A percentile compares a stretch with the other conserved stretches of the same genome.
Conservation (phyloP, 2,329 filamentous ascomycete species). For the Botrytis fragariae region DNA sequence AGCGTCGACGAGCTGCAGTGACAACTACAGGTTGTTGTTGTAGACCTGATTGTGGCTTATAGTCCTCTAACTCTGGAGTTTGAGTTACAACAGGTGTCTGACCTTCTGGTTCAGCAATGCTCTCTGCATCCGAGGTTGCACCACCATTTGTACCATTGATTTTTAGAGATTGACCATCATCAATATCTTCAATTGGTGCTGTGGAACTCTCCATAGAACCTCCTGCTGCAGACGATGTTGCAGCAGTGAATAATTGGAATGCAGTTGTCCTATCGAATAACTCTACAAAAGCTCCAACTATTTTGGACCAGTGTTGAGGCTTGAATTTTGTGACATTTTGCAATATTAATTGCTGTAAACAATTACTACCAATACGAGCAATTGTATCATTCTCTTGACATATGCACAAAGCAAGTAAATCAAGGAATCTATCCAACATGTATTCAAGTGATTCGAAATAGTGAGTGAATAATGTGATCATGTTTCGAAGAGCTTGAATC, state of each 20-base stretch:
- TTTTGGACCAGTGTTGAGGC: conserved; percentile 84
- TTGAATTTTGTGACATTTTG: conserved; percentile 95
- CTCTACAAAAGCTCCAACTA: conserved; percentile 93
- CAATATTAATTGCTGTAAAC: conserved; percentile 90
- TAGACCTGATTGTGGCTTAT: conserved; percentile 70
- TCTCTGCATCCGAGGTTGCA: conserved; percentile 35
- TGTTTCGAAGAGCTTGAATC: conserved; percentile 96
- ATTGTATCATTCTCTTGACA: conserved; percentile 99
- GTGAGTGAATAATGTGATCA: conserved; percentile 98
- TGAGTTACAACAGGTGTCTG: conserved; percentile 32
- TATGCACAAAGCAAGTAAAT: conserved; percentile 91
- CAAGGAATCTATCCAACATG: conserved; percentile 97
- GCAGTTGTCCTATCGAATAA: conserved; percentile 94
- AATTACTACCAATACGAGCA: conserved; percentile 96
- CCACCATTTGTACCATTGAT: conserved; percentile 55
- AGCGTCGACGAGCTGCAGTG: conserved; percentile 85
- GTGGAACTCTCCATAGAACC: conserved; percentile 53
- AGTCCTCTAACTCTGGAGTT: conserved; percentile 63
- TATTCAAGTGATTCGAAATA: conserved; percentile 96
- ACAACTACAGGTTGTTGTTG: conserved; percentile 91
- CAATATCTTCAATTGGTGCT: conserved; percentile 32
- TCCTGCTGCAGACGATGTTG: conserved; percentile 51
- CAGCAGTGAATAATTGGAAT: conserved; percentile 90
- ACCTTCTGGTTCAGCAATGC: conserved; percentile 36
- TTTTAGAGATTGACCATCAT: conserved; percentile 55